phyloP scores from a whole-genome alignment of 78 protist species.

The Dictyostelium firmibasis region DNA sequence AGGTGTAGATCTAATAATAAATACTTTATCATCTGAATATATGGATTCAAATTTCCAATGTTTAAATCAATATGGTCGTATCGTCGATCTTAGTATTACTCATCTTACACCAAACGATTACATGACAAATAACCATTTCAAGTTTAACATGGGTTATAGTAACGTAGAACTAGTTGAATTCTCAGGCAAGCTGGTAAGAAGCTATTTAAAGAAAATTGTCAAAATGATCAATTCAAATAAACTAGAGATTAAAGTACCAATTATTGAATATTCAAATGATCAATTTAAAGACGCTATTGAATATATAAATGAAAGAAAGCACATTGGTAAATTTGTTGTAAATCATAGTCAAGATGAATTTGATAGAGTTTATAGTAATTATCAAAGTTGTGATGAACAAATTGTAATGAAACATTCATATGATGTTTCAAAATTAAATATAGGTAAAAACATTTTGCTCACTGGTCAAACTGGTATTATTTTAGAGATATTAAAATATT shows the following conservation, averaged over 20 bases:
- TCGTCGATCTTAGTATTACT: constrained; percentile 26
- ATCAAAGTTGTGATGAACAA: background rate
- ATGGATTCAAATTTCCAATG: constrained; percentile 6
- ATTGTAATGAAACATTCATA: background rate
- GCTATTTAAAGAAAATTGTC: background rate
- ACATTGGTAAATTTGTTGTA: constrained; percentile 53
- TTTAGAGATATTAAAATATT: constrained; percentile 6
- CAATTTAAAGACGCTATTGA: background rate
- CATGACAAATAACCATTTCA: background rate
- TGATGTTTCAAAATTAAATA: background rate
- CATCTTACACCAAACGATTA: background rate
- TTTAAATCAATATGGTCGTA: background rate
- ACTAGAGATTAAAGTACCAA: background rate
- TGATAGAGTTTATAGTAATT: background rate
- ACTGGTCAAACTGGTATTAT: constrained; percentile 72
- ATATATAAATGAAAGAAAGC: constrained; percentile 6
- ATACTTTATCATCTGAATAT: background rate
- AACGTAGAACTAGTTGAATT: background rate
- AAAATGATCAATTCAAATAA: background rate
- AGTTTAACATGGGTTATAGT: background rate
- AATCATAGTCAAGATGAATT: background rate
- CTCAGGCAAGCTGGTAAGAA: background rate
- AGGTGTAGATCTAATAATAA: constrained; percentile 26
- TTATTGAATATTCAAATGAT: background rate
- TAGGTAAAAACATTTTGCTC: constrained; percentile 10